A percentile compares a stretch with the other conserved stretches of the same genome.
Evolutionary conservation across 2,329 filamentous ascomycete species (phyloP).

Genomic region (Gnomoniopsis smithogilvyi): DNA sequence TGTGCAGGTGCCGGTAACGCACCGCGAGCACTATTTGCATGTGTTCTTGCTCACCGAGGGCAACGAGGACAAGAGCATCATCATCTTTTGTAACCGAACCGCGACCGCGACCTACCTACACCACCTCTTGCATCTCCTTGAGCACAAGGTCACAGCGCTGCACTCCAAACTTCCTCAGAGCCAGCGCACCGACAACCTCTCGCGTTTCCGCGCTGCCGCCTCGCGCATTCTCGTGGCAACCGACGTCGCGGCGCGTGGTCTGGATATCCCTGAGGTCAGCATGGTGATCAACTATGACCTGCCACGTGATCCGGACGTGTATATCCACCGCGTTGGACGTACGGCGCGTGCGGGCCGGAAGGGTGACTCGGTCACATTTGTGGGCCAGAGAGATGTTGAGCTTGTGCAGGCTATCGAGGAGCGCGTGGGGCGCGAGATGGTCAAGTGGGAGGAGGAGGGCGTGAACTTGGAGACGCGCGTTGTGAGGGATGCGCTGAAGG

Average conservation of each 20-base stretch:
- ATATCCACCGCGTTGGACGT: constrained; percentile 93
- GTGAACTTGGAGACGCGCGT: constrained; percentile 94
- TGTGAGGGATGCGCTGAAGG: constrained; percentile 77
- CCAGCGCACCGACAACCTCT: constrained; percentile 82
- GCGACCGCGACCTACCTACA: constrained; percentile 85
- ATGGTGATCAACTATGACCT: constrained; percentile 95
- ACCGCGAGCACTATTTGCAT: constrained; percentile 94
- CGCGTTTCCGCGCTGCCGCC: constrained; percentile 84
- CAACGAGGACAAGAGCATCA: constrained; percentile 74
- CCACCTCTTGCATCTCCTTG: constrained; percentile 79
- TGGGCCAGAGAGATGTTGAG: constrained; percentile 90
- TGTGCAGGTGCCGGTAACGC: constrained; percentile 82
- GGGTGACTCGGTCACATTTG: constrained; percentile 81
- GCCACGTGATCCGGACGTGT: constrained; percentile 93
- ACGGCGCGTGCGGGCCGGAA: constrained; percentile 86
- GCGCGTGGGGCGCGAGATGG: constrained; percentile 77
- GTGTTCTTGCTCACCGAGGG: constrained; percentile 75
- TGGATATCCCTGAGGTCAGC: constrained; percentile 90
- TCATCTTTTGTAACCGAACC: constrained; percentile 94
- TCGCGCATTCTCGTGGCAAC: constrained; percentile 91
- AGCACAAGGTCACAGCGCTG: constrained; percentile 85
- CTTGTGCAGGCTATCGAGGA: constrained; percentile 87
- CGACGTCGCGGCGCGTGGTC: constrained; percentile 88
- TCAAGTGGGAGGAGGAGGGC: constrained; percentile 80
- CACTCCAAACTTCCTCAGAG: constrained; percentile 85